Evolutionary conservation across 1,139 yeast genomes (phyloP), one percentile per base, ranked within the genome.

Genomic region (Yamadazyma siamensis): DNA sequence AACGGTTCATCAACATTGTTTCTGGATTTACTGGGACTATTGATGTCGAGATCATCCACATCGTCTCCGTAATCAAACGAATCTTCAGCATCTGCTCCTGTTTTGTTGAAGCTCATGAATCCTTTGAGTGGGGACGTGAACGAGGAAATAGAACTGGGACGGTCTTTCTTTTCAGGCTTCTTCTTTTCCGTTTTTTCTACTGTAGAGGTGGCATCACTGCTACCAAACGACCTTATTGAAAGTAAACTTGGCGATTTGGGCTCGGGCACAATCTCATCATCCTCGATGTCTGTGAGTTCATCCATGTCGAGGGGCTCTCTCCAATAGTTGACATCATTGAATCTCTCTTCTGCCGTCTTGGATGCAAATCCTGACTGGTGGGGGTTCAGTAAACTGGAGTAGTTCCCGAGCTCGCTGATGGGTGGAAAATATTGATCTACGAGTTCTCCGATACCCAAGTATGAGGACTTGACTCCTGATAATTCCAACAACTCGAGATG

Each of bases 341-440:
- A 89, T 40, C 75, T 75, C 41, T 82, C 87, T 40, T 80, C 84
- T 1, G 57, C 38, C 15, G 32, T 24, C 17, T 40, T 40, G 2
- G 34, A 13, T 4, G 34, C 36, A 43, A 72, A 69, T 34, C 61
- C 59, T 6, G 59, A 34, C 30, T 56, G 61, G n/a, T 61, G 61
- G 9, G 41, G 31, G 21, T 42, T 37, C 2, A 29, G 19, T 37
- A 71, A 63, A 36, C 62, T 61, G 4, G 61, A 38, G 29, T 57
- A 63, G 12, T 62, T 61, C 13, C 56, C 54, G 6, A 65, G 59
- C 32, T 56, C 57, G 25, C 58, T 65, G 16, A 82, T 83, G 0
- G 97, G 95, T 10, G 99, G 99, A 71, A 94, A 94, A 54, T 89
- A 89, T 55, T 91, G 97, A 57, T 94, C 99, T 10, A 94, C 97